Evolutionary conservation across 495 filamentous ascomycete genomes (phyloP).

Genomic region (Neurospora cerealis): DNA sequence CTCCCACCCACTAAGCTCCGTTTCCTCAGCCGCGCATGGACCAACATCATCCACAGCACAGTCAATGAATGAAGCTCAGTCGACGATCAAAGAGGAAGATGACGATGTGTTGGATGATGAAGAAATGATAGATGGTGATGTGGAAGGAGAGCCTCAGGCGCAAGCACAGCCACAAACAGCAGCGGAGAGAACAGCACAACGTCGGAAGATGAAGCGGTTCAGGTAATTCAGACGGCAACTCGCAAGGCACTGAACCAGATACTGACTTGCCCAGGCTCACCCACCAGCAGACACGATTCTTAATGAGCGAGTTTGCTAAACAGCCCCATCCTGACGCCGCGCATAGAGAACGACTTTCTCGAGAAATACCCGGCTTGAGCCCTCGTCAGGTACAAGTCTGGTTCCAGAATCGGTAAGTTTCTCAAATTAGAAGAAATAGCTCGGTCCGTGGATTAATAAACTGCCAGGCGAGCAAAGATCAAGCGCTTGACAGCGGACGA

Average conservation of each 20-base stretch:
- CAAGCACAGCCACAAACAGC: slow-evolving; percentile 49
- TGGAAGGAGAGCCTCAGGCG: slow-evolving; percentile 28
- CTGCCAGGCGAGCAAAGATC: slow-evolving; percentile 77
- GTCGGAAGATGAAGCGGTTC: slow-evolving; percentile 93
- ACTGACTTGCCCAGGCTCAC: slow-evolving; percentile 57
- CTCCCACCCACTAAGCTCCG: slow-evolving; percentile 31
- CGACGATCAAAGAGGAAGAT: slow-evolving; percentile 41
- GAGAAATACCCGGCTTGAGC: slow-evolving; percentile 87
- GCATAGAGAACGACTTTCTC: slow-evolving; percentile 79
- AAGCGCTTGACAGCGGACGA: slow-evolving; percentile 91
- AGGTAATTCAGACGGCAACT: slow-evolving; percentile 41
- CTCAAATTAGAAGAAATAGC: background rate
- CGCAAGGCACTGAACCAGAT: slow-evolving; percentile 2
- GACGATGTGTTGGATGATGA: slow-evolving; percentile 44
- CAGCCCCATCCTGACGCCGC: slow-evolving; percentile 93
- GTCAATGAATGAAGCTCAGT: slow-evolving; percentile 33
- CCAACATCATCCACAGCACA: slow-evolving; percentile 16
- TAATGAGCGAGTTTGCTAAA: slow-evolving; percentile 95
- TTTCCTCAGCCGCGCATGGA: slow-evolving; percentile 10
- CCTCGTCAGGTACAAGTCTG: slow-evolving; percentile 95
- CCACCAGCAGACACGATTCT: slow-evolving; percentile 90
- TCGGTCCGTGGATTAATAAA: slow-evolving; percentile 3
- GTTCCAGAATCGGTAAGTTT: slow-evolving; percentile 90
- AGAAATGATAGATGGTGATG: slow-evolving; percentile 38
- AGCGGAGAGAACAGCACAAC: slow-evolving; percentile 64